Base-by-base conservation (phyloP, 768 basidiomycete species). In the Hirschioporus abietinus region DNA sequence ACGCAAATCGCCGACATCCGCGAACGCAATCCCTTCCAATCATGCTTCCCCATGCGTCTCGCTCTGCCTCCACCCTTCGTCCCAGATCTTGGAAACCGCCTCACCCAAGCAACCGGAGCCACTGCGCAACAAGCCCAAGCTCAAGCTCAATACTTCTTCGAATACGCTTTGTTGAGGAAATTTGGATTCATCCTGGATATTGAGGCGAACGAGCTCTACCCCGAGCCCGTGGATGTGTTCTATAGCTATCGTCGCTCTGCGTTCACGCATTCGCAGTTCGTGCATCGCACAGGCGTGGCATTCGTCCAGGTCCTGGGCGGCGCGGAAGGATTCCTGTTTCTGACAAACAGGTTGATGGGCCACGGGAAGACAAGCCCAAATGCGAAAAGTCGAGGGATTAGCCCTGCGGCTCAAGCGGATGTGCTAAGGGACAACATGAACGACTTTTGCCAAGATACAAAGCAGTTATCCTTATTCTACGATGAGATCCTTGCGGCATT, bases 241-340 rank as follows among this genome's bases (percentile, higher is more conserved):
- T 99, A 98, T 78, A 92, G 91, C 9, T 99, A 98, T 74, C 89
- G 96, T 17, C 88, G 90, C 52, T 78, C 86, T 58, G 82, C 88
- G 4, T 92, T 88, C 79, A 82, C 84, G 69, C 86, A 94, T 76
- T 92, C 94, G 23, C 96, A 99, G 74, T 98, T 93, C 74, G 91
- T 97, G 34, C 96, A 97, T 73, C 87, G 89, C 63, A 86, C 90
- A 5, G 97, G 97, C 1, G 86, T 91, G 25, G 95, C 93, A 9
- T 94, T 98, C 73, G 88, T 95, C 9, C 95, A 97, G 74, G 89
- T 96, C 66, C 72, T 95, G 5, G 92, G 90, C 1, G 92, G 88
- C 1, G 75, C 82, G 3, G 82, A 89, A 65, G 95, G 95, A 0
- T 96, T 95, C 76, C 76, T 94, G 67, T 96, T 96, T 81, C 80